phyloP scores from a whole-genome alignment of 1,284 basidiomycete genomes.

The Paramarasmius palmivorus region DNA sequence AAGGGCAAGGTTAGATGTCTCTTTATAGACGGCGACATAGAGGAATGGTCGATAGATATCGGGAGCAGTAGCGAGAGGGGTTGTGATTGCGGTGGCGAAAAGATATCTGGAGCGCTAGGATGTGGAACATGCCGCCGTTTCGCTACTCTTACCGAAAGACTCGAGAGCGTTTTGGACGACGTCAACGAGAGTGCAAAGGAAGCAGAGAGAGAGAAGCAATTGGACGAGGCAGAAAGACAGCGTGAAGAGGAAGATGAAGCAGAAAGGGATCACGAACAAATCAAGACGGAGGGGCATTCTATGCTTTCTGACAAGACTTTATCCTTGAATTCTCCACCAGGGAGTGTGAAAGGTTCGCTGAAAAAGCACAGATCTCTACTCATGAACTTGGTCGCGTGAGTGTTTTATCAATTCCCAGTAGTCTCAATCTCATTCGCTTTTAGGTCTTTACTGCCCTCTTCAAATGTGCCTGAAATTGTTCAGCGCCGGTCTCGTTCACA shows the following conservation, averaged over 20 bases:
- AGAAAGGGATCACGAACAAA: constrained; percentile 19
- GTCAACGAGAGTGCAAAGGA: constrained; percentile 47
- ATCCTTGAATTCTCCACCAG: constrained; percentile 18
- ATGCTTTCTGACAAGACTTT: background rate
- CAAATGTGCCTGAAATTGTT: background rate
- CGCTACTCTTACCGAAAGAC: constrained; percentile 12
- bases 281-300: constrained; percentile 14
- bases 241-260: constrained; percentile 18
- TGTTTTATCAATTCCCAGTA: constrained; percentile 16
- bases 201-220: constrained; percentile 37
- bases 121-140: background rate
- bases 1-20: constrained; percentile 44
- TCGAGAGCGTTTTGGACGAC: constrained; percentile 53
- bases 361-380: constrained; percentile 66
- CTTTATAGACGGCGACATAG: constrained; percentile 56
- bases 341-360: constrained; percentile 36
- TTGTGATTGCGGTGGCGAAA: background rate
- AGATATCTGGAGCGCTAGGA: background rate
- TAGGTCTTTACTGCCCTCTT: constrained; percentile 29
- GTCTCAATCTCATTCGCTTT: constrained; percentile 4
- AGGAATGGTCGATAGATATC: constrained; percentile 47
- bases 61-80: background rate
- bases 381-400: constrained; percentile 66
- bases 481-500: background rate
- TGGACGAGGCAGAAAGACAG: constrained; percentile 22